A percentile compares a stretch with the other conserved stretches of the same genome.
phyloP scores from a whole-genome alignment of 768 basidiomycete genomes.

The Sarcomyxa edulis region DNA sequence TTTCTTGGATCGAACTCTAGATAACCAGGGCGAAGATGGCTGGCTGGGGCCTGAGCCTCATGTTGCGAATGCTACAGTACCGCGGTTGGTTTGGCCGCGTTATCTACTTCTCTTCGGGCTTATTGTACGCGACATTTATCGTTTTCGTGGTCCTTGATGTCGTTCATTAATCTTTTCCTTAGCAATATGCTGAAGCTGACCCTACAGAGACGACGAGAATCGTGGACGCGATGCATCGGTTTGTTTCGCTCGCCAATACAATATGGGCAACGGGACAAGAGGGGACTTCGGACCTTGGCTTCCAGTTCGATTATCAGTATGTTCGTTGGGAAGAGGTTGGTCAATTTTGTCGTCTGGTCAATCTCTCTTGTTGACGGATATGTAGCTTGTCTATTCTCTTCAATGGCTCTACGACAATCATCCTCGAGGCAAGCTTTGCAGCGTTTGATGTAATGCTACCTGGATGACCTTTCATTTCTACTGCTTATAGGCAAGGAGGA shows the following conservation, averaged over 20 bases:
- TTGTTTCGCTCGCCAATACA: conserved; percentile 26
- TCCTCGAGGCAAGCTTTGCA: conserved; percentile 23
- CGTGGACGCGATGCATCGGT: conserved; percentile 31
- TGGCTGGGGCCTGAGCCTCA: conserved; percentile 38
- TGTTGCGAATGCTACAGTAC: conserved; percentile 28
- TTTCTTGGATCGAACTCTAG: conserved; percentile 35
- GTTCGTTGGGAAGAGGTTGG: conserved; percentile 38
- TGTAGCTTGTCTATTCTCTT: conserved; percentile 29
- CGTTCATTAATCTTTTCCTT: neutral
- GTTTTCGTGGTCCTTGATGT: too few relatives aligned
- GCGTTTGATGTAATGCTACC: too few relatives aligned
- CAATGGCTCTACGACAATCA: conserved; percentile 38
- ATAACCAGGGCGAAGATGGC: conserved; percentile 30
- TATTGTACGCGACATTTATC: conserved; percentile 19
- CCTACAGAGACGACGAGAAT: conserved; percentile 28
- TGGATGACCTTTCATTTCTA: too few relatives aligned
- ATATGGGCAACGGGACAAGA: conserved; percentile 30
- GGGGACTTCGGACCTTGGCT: conserved; percentile 29
- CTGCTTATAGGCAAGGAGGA: conserved; percentile 24
- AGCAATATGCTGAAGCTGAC: conserved; percentile 42
- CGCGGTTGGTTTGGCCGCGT: conserved; percentile 36
- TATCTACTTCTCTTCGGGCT: conserved; percentile 34
- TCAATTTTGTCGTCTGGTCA: neutral
- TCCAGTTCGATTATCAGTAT: conserved; percentile 36
- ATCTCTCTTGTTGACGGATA: too few relatives aligned